These are phyloP conservation scores for Lentinula aciculospora DNA, from an alignment of 768 basidiomycete species.

Conservation along the genomic window DNA sequence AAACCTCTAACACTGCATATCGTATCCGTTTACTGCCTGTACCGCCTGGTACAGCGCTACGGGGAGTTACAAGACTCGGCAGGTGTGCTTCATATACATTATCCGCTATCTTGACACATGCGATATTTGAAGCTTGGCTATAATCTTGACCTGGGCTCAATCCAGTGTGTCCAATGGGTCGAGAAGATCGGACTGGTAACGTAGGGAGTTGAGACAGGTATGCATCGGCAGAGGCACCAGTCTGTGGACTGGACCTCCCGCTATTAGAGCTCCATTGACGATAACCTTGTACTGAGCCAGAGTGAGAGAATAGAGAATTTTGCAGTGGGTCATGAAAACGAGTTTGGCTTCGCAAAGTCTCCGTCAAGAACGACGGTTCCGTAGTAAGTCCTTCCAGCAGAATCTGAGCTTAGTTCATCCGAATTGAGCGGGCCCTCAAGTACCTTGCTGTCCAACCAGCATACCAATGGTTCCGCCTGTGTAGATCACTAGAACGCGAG, in stretches of 20 bases:
- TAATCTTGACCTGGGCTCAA: conserved; percentile 24
- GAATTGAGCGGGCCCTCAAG: not conserved
- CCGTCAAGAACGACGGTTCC: conserved; percentile 83
- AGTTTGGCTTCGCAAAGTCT: conserved; percentile 74
- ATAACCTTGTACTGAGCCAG: conserved; percentile 73
- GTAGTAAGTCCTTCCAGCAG: conserved; percentile 58
- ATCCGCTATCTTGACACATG: conserved; percentile 48
- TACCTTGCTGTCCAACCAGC: conserved; percentile 58
- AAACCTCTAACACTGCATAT: conserved; percentile 80
- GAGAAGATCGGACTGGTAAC: conserved; percentile 60
- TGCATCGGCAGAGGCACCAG: conserved; percentile 16
- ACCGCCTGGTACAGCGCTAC: conserved; percentile 54
- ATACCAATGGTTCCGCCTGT: conserved; percentile 91
- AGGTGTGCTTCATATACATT: conserved; percentile 67
- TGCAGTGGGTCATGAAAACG: conserved; percentile 85
- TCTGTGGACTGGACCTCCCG: conserved; percentile 49
- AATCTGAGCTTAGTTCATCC: not conserved
- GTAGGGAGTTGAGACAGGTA: conserved; percentile 29
- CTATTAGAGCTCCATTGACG: conserved; percentile 64
- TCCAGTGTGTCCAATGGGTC: conserved; percentile 51
- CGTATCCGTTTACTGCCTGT: conserved; percentile 66
- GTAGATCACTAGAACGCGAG: conserved; percentile 82
- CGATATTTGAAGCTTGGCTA: conserved; percentile 19
- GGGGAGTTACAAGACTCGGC: conserved; percentile 78
- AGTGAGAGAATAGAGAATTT: conserved; percentile 77